Conservation (phyloP, 2,329 filamentous ascomycete species). For the Cercospora citrullina region DNA sequence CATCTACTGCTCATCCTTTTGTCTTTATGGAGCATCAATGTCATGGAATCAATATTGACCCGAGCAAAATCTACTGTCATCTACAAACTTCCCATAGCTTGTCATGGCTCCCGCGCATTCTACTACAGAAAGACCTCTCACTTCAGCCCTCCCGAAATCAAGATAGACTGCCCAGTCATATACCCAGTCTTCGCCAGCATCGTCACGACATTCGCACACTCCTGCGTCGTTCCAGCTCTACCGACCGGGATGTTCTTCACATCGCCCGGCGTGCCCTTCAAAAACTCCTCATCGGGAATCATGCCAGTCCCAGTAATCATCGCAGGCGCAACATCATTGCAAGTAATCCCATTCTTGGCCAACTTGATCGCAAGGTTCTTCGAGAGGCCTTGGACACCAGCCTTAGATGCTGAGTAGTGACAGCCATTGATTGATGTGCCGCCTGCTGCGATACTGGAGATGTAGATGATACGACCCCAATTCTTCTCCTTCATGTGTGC, state of each 20-base stretch:
- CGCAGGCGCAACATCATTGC: slow-evolving; percentile 68
- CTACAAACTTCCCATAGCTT: neutral
- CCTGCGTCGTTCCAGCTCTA: slow-evolving; percentile 58
- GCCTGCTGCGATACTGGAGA: slow-evolving; percentile 63
- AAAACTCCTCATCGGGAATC: slow-evolving; percentile 57
- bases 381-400: slow-evolving; percentile 63
- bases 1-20: neutral
- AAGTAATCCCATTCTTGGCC: slow-evolving; percentile 62
- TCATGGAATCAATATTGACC: no score
- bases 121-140: slow-evolving; percentile 15
- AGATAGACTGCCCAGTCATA: slow-evolving; percentile 37
- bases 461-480: slow-evolving; percentile 66
- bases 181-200: slow-evolving; percentile 64
- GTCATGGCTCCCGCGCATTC: neutral
- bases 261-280: slow-evolving; percentile 52
- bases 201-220: slow-evolving; percentile 61
- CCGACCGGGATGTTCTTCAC: slow-evolving; percentile 61
- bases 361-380: slow-evolving; percentile 63
- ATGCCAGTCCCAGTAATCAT: slow-evolving; percentile 62
- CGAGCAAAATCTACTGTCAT: neutral
- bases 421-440: slow-evolving; percentile 62
- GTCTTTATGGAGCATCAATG: neutral
- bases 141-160: slow-evolving; percentile 37
- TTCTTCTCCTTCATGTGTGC: slow-evolving; percentile 59
- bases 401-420: slow-evolving; percentile 36